These are phyloP conservation scores for Suhomyces atakaporum DNA, from an alignment of 1,139 yeast genomes.

Conservation along the genomic window DNA sequence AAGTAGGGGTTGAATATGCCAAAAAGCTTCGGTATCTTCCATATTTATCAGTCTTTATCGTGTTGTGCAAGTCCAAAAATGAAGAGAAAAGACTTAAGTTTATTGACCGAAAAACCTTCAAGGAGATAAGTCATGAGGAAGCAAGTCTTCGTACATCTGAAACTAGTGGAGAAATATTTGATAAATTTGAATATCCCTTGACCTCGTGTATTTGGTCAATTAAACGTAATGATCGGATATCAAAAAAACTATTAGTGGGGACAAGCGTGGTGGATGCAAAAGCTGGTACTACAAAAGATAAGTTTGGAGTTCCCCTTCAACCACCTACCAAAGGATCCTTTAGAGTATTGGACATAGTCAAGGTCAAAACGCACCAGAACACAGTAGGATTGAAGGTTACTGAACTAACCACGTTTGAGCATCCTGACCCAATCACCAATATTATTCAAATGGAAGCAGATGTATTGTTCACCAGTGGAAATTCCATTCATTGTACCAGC, in stretches of 20 bases:
- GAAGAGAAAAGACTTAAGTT: slow-evolving; percentile 29
- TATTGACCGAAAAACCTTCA: slow-evolving; percentile 35
- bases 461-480: slow-evolving; percentile 39
- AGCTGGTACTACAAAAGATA: slow-evolving; percentile 1
- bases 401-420: slow-evolving; percentile 41
- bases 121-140: slow-evolving; percentile 14
- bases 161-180: slow-evolving; percentile 27
- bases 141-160: slow-evolving; percentile 21
- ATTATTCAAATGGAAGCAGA: slow-evolving; percentile 39
- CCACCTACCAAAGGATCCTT: slow-evolving; percentile 31
- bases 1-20: slow-evolving; percentile 40
- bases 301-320: slow-evolving; percentile 5
- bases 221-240: slow-evolving; percentile 32
- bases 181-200: slow-evolving; percentile 36
- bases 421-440: slow-evolving; percentile 36
- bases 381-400: slow-evolving; percentile 25
- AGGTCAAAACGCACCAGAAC: slow-evolving; percentile 21
- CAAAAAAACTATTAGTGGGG: slow-evolving; percentile 47
- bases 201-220: slow-evolving; percentile 40
- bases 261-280: slow-evolving; percentile 23
- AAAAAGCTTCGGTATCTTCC: slow-evolving; percentile 23
- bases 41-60: slow-evolving; percentile 31
- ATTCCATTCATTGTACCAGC: slow-evolving; percentile 34
- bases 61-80: slow-evolving; percentile 37
- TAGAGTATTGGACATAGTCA: slow-evolving; percentile 45